Evolutionary conservation across 202 grass and related monocot genomes (phyloP), one percentile per base, ranked within the genome.

Genomic region (Zizania palustris): DNA sequence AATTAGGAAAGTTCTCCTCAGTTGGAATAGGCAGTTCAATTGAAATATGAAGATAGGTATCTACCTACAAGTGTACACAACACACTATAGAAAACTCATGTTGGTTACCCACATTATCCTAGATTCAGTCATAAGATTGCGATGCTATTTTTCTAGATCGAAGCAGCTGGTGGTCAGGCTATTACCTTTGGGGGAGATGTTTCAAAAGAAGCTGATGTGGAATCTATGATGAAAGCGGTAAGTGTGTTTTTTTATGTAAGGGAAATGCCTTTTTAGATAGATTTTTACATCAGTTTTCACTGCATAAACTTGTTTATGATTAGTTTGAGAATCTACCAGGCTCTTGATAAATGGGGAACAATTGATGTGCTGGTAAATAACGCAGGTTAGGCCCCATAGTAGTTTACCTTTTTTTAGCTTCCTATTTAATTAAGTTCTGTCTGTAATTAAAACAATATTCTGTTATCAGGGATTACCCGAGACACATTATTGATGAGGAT

Each of bases 321-420:
- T 46, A 5, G 5, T 59, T 28, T 61, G 21, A 7, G 15, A 78
- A 79, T 76, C 11, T 80, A 78, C 20, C 74, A 93, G 91, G 91
- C 82, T 50, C 75, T 90, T 71, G 80, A 89, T 79, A 63, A 71
- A 64, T 92, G 90, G 86, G 90, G 83, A 65, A 92, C 86, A 69
- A 36, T 93, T 75, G 90, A 89, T 78, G 85, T 93, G 75, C 73
- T 93, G 54, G 83, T 93, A 57, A 93, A 93, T 57, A 93, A 89
- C 75, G 90, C 90, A 93, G 90, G 86, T 93, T 65, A 38, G 71
- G 54, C 43, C 33, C 13, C 53, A 16, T 78, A 8, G 15, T 46
- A 72, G 41, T 72, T 81, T 64, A 33, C 45, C 35, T n/a, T 37
- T 65, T 57, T 60, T 64, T 67, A 65, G 15, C 42, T 64, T 62